These are phyloP conservation scores for Mortierella hygrophila DNA, from an alignment of 192 early-diverging fungal species.

Conservation along the genomic window DNA sequence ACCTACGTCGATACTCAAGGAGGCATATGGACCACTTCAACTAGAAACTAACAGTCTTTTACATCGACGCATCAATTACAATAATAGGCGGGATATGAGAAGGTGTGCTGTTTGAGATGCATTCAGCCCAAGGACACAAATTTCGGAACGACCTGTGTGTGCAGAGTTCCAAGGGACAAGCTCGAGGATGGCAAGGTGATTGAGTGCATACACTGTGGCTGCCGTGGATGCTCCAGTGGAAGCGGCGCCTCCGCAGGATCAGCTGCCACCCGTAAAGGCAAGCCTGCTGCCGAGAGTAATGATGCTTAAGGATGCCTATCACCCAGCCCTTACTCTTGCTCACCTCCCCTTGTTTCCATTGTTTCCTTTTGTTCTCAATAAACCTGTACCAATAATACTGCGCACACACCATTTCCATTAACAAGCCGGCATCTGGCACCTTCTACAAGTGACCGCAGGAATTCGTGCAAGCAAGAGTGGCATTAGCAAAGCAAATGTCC, in stretches of 20 bases:
- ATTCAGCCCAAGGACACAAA: conserved; percentile 98
- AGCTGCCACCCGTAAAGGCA: conserved; percentile 31
- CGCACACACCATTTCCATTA: background rate
- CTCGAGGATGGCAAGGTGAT: conserved; percentile 91
- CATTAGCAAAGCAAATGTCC: background rate
- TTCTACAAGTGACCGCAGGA: background rate
- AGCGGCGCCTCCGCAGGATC: conserved; percentile 32
- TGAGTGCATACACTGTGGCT: conserved; percentile 97
- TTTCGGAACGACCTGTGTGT: conserved; percentile 97
- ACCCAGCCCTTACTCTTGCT: background rate
- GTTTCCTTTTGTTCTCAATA: background rate
- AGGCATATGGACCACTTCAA: background rate
- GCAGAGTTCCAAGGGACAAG: conserved; percentile 93
- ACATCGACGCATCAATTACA: background rate
- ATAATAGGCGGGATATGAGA: conserved; percentile 90
- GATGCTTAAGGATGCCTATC: background rate
- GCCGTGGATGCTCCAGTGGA: conserved; percentile 80
- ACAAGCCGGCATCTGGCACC: background rate
- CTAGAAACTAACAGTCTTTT: background rate
- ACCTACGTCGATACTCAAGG: background rate
- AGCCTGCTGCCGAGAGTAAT: conserved; percentile 14
- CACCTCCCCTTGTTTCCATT: background rate
- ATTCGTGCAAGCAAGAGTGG: too few relatives aligned
- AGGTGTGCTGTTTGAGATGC: conserved; percentile 96
- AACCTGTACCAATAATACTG: background rate